Evolutionary conservation across 441 rosid genomes (phyloP), one percentile per base, ranked within the genome.

Genomic region (Manihot esculenta): DNA sequence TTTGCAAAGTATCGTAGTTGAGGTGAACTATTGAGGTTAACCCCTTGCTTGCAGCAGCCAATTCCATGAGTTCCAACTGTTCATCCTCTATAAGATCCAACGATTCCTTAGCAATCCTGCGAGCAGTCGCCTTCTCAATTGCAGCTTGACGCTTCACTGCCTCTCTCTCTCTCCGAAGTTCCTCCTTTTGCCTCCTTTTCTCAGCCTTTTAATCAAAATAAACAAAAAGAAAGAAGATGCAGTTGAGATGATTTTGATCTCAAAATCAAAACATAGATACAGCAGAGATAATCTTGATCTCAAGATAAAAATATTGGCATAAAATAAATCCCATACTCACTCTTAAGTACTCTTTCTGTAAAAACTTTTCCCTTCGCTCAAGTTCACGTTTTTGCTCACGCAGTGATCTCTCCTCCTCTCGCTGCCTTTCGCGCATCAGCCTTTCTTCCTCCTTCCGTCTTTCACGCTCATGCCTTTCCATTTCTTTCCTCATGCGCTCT

Each of bases 21-120:
- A 96, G 97, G 79, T 93, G 85, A 78, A 86, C 83, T 67, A 92
- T 81, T 53, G 98, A 89, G 42, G 84, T 64, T 58, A 89, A 74
- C 75, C 93, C 97, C 83, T 89, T 94, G 87, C 89, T 85, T 55
- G 80, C 81, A 82, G 98, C 97, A 74, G 96, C 97, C 85, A 96
- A 78, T 66, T 96, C 99, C 99, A 94, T 94, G 78, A 96, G 92
- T 76, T 96, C 99, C 80, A 94, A 84, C 75, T 90, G 97, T 73
- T 90, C 98, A 86, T 94, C 99, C 87, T 96, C 99, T 62, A 94
- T 83, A 71, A 96, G 98, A 84, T 90, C 99, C 94, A 92, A 88
- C 56, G 99, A 88, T 81, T 96, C 99, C 82, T 90, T 96, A 58
- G 98, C 99, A 82, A 93, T 90, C 81, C 84, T 90, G 68, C 99